A percentile compares a stretch with the other conserved stretches of the same genome.
Evolutionary conservation across 805 yeast genomes (phyloP).

Genomic region (Vanderwaltozyma verrucispora): DNA sequence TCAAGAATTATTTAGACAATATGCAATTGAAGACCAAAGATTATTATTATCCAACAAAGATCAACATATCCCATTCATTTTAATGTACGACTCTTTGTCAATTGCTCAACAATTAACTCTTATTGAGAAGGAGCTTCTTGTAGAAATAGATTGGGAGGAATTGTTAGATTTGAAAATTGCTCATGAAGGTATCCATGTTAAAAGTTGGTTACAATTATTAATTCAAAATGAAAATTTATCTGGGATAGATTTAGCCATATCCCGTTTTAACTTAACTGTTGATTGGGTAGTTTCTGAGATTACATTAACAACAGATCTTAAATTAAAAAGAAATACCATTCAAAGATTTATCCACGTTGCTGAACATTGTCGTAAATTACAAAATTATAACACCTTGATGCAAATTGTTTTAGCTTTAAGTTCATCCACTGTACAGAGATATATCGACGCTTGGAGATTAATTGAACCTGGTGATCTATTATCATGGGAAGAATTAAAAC

Average conservation of each 20-base stretch:
- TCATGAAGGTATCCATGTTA: conserved; percentile 51
- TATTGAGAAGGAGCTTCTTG: conserved; percentile 73
- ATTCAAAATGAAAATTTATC: conserved; percentile 44
- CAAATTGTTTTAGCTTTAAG: conserved; percentile 77
- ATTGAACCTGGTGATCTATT: conserved; percentile 64
- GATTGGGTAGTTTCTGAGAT: conserved; percentile 91
- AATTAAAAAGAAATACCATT: conserved; percentile 57
- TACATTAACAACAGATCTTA: conserved; percentile 50
- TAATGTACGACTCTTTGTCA: conserved; percentile 55
- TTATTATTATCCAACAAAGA: conserved; percentile 26
- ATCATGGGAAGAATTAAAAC: conserved; percentile 56
- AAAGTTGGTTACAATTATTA: conserved; percentile 76
- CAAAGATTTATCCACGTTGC: conserved; percentile 85
- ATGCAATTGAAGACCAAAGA: conserved; percentile 20
- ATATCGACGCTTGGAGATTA: conserved; percentile 63
- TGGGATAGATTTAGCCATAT: conserved; percentile 76
- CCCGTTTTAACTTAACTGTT: conserved; percentile 79
- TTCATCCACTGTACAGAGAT: conserved; percentile 47
- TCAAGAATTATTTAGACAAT: conserved; percentile 16
- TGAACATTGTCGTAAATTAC: conserved; percentile 55
- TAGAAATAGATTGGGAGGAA: conserved; percentile 89
- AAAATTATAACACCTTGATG: conserved; percentile 80
- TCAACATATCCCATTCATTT: conserved; percentile 71
- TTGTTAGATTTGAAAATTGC: conserved; percentile 69
- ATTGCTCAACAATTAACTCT: conserved; percentile 77